phyloP scores from a whole-genome alignment of 2,329 filamentous ascomycete genomes.

The Microdochium trichocladiopsis region DNA sequence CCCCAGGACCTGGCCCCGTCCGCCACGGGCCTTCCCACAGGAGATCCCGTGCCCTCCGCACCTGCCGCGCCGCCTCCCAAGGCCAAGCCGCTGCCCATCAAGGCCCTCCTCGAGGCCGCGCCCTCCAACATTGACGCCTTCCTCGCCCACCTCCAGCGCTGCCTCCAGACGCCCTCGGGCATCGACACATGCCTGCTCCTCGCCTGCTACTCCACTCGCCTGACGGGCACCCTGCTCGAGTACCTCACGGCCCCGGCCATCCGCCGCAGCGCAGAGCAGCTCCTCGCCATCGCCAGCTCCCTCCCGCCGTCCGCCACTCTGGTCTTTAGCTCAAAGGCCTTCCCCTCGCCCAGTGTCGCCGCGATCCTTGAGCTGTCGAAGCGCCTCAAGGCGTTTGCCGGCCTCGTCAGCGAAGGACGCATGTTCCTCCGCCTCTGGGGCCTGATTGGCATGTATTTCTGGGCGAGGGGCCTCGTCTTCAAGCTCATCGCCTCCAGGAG shows the following conservation, averaged over 20 bases:
- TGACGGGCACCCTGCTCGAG: conserved; percentile 43
- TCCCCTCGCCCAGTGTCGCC: conserved; percentile 29
- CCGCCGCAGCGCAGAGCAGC: conserved; percentile 39
- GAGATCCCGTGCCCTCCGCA: conserved; percentile 24
- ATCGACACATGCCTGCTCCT: conserved; percentile 65
- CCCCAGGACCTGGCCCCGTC: conserved; percentile 5
- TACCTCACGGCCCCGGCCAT: conserved; percentile 50
- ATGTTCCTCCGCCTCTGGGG: conserved; percentile 74
- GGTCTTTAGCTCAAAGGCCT: conserved; percentile 28
- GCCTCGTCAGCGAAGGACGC: conserved; percentile 62
- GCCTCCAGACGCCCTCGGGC: conserved; percentile 61
- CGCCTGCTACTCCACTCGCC: conserved; percentile 58
- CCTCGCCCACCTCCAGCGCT: conserved; percentile 49
- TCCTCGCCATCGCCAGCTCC: conserved; percentile 44
- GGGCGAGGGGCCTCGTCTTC: conserved; percentile 45
- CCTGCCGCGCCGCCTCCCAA: conserved; percentile 11
- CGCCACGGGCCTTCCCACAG: conserved; percentile 25
- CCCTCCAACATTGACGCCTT: conserved; percentile 42
- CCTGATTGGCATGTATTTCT: conserved; percentile 65
- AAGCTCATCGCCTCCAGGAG: conserved; percentile 20
- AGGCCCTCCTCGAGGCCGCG: conserved; percentile 22
- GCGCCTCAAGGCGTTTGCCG: conserved; percentile 54
- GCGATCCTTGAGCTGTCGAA: conserved; percentile 40
- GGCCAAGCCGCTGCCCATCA: conserved; percentile 14
- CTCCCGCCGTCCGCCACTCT: conserved; percentile 43